Percentiles rank a stretch among this genome's conserved stretches.
Evolutionary conservation across 805 yeast species (phyloP).

Genomic region (Teunomyces panamensis): DNA sequence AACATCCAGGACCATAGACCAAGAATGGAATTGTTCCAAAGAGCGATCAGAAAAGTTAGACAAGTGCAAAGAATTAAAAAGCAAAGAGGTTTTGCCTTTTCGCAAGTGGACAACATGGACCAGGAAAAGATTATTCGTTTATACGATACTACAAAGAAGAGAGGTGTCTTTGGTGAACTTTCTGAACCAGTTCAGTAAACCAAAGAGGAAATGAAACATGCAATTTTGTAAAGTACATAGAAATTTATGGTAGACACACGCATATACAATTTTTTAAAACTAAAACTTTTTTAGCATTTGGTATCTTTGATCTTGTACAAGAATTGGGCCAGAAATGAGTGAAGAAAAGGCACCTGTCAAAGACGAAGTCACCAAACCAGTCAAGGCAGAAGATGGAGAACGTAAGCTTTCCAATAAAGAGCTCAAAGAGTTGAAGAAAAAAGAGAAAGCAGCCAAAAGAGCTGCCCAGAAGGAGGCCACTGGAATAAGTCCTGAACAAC

Average conservation of each 20-base stretch:
- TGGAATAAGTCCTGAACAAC: conserved; percentile 50
- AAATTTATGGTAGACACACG: not conserved
- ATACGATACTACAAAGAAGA: conserved; percentile 87
- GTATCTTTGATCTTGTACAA: not conserved
- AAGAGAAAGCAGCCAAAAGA: conserved; percentile 88
- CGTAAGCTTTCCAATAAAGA: conserved; percentile 64
- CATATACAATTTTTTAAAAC: not conserved
- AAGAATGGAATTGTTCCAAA: conserved; percentile 94
- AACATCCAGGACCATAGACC: conserved; percentile 93
- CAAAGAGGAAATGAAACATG: not conserved
- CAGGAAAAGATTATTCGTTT: conserved; percentile 89
- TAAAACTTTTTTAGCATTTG: not conserved
- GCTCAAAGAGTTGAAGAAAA: conserved; percentile 80
- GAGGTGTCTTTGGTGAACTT: conserved; percentile 66
- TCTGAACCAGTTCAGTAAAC: conserved; percentile 18
- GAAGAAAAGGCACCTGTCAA: conserved; percentile 1
- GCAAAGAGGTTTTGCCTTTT: conserved; percentile 97
- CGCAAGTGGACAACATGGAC: conserved; percentile 87
- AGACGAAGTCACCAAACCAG: conserved; percentile 2
- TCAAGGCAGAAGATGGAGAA: conserved; percentile 8
- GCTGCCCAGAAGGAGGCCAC: conserved; percentile 79
- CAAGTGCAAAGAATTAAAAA: conserved; percentile 98
- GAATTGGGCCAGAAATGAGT: not conserved
- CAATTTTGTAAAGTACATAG: not conserved
- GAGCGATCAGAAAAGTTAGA: conserved; percentile 93